Evolutionary conservation across 2,329 filamentous ascomycete species (phyloP).

Genomic region (Celoporthe dispersa): DNA sequence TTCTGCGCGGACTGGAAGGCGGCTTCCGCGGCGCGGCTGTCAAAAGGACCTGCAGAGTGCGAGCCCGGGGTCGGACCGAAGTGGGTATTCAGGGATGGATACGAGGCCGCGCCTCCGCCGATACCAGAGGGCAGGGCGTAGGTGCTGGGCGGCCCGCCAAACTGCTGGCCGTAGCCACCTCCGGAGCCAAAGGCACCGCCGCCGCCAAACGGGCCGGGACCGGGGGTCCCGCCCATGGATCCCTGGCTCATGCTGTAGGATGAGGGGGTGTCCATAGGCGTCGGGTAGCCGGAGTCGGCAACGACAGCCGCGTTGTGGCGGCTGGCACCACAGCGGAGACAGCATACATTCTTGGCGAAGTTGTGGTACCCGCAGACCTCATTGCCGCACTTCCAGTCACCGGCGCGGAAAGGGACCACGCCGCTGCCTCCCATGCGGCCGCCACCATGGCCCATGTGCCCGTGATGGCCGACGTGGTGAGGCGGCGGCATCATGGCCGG

Average conservation of each 20-base stretch:
- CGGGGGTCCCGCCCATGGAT: slow-evolving; percentile 84
- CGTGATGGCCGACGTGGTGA: slow-evolving; percentile 67
- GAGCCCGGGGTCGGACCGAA: slow-evolving; percentile 77
- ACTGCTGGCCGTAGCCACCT: slow-evolving; percentile 75
- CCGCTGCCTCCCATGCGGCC: slow-evolving; percentile 81
- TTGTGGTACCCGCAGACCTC: slow-evolving; percentile 99
- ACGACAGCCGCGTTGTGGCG: slow-evolving; percentile 93
- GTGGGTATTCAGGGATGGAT: slow-evolving; percentile 81
- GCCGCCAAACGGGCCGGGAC: slow-evolving; percentile 74
- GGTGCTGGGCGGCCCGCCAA: slow-evolving; percentile 83
- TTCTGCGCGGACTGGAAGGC: slow-evolving; percentile 91
- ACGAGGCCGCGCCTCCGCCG: slow-evolving; percentile 76
- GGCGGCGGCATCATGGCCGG: slow-evolving; percentile 78
- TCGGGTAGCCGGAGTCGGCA: slow-evolving; percentile 89
- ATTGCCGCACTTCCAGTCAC: slow-evolving; percentile 98
- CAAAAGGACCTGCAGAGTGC: slow-evolving; percentile 85
- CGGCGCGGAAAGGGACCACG: slow-evolving; percentile 94
- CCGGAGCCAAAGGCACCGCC: slow-evolving; percentile 69
- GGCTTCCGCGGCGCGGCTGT: slow-evolving; percentile 90
- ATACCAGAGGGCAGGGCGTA: slow-evolving; percentile 89
- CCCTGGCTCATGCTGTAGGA: slow-evolving; percentile 84
- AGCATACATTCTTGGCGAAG: slow-evolving; percentile 99
- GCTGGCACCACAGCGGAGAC: slow-evolving; percentile 92
- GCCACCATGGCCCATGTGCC: slow-evolving; percentile 52
- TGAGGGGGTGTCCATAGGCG: slow-evolving; percentile 83